Base-by-base conservation (phyloP, 352 stramenopile species). In the Phytophthora multivora region DNA sequence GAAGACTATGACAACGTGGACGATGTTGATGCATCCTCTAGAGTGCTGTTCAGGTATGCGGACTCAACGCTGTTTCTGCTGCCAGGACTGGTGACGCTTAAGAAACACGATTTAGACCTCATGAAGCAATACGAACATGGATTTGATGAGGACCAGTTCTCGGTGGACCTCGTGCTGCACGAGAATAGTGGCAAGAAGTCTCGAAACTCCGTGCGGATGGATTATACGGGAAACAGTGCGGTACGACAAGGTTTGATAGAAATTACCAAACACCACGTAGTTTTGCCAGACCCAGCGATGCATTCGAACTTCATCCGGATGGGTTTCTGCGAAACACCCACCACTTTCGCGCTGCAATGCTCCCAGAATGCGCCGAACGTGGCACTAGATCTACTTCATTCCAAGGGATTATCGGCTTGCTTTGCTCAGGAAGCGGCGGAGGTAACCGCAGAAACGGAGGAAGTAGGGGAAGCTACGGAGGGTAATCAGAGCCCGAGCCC, bases 71-170 rank as follows among this genome's bases (percentile, higher is more conserved):
- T 88, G 71, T 95, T 93, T 62, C 63, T 92, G 9, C 36, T 59
- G 3, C 75, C 84, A 0, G 86, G 86, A 2, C 53, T 95, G 3
- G 70, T 95, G 16, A 91, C 83, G 12, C 66, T 93, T 5, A 85
- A 77, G 45, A 95, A 93, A 61, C 55, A 66, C 11, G 73, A 90
- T 49, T 50, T 95, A 4, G 86, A 95, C 50, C 65, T 95, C 52
- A 92, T 93, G 79, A 93, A 93, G 56, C 83, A 93, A 51, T 95
- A 93, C 54, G 83, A 93, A 35, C 73, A 90, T 42, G 84, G 77
- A 10, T 95, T 95, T 63, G 85, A 91, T 43, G 82, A 91, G 21
- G 83, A 93, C 7, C 64, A 86, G 5, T 95, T 95, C 50, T 91
- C 78, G 2, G 67, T 93, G 36, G 86, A 95, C 53, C 73, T 95